A percentile compares a stretch with the other conserved stretches of the same genome.
These are phyloP conservation scores for Atkinsonella texensis DNA, from an alignment of 2,329 filamentous ascomycete species.

Conservation along the genomic window DNA sequence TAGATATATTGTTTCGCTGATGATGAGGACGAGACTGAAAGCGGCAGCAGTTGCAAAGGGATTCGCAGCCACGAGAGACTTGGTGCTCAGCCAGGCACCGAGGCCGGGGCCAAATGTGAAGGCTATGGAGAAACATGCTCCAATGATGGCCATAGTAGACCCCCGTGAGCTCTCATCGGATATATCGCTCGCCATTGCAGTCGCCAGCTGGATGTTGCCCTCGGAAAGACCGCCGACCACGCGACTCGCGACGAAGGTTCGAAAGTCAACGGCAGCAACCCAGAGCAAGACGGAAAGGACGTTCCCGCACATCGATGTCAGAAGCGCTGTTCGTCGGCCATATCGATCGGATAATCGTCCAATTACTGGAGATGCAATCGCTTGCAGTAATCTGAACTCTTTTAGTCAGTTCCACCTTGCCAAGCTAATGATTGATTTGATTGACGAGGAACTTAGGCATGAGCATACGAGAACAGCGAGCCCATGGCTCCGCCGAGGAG, in stretches of 20 bases:
- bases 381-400: conserved; percentile 62
- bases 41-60: conserved; percentile 89
- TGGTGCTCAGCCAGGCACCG: conserved; percentile 71
- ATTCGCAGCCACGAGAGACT: conserved; percentile 70
- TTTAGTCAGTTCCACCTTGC: neutral
- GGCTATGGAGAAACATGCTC: conserved; percentile 90
- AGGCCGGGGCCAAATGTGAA: conserved; percentile 94
- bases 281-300: conserved; percentile 87
- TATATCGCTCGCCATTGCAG: conserved; percentile 92
- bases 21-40: conserved; percentile 73
- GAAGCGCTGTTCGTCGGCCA: conserved; percentile 74
- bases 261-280: conserved; percentile 88
- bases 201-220: conserved; percentile 92
- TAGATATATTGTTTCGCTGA: conserved; percentile 78
- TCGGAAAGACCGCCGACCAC: conserved; percentile 89
- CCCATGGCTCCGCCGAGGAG: conserved; percentile 87
- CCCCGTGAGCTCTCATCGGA: conserved; percentile 75
- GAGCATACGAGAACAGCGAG: conserved; percentile 64
- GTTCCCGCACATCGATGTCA: conserved; percentile 88
- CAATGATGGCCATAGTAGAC: conserved; percentile 90
- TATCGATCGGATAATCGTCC: conserved; percentile 78
- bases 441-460: neutral
- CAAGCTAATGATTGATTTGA: no score
- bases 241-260: conserved; percentile 88
- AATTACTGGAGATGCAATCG: conserved; percentile 83